These are phyloP conservation scores for Teratosphaeria gauchensis DNA, from an alignment of 2,329 filamentous ascomycete species.

Conservation along the genomic window DNA sequence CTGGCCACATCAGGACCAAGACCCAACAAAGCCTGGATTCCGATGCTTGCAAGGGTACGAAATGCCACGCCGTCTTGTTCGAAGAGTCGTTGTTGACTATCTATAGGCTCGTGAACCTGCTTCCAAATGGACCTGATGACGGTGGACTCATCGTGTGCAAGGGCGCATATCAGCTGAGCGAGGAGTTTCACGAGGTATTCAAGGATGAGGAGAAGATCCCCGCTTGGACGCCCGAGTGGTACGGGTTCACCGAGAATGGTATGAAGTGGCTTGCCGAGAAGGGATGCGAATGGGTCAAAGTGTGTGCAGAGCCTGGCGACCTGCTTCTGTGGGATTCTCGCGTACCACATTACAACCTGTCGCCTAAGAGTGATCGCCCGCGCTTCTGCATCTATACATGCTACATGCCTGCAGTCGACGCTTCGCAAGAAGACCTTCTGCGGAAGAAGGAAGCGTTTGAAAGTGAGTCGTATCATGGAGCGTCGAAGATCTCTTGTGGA, in stretches of 20 bases:
- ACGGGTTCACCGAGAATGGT: constrained; percentile 19
- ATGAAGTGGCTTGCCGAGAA: constrained; percentile 16
- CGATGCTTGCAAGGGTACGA: constrained; percentile 39
- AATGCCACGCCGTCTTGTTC: background rate
- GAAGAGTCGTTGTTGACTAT: background rate
- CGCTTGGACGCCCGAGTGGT: constrained; percentile 24
- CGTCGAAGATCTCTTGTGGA: background rate
- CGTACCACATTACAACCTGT: constrained; percentile 21
- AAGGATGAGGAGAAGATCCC: constrained; percentile 20
- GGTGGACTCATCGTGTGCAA: constrained; percentile 29
- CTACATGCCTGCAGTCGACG: constrained; percentile 16
- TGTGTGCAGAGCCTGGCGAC: constrained; percentile 10
- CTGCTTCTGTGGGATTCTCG: constrained; percentile 14
- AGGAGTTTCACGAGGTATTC: constrained; percentile 25
- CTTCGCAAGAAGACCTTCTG: constrained; percentile 11
- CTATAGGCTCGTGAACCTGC: constrained; percentile 35
- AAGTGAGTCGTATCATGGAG: background rate
- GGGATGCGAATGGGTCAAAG: constrained; percentile 11
- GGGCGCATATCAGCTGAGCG: constrained; percentile 22
- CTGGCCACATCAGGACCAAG: constrained; percentile 41
- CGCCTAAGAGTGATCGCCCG: constrained; percentile 6
- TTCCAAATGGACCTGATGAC: constrained; percentile 28
- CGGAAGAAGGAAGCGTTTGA: constrained; percentile 13
- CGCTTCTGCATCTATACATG: constrained; percentile 22
- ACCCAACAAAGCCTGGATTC: constrained; percentile 37